These are phyloP conservation scores for Mycena galopus DNA, from an alignment of 768 basidiomycete genomes.

Conservation along the genomic window DNA sequence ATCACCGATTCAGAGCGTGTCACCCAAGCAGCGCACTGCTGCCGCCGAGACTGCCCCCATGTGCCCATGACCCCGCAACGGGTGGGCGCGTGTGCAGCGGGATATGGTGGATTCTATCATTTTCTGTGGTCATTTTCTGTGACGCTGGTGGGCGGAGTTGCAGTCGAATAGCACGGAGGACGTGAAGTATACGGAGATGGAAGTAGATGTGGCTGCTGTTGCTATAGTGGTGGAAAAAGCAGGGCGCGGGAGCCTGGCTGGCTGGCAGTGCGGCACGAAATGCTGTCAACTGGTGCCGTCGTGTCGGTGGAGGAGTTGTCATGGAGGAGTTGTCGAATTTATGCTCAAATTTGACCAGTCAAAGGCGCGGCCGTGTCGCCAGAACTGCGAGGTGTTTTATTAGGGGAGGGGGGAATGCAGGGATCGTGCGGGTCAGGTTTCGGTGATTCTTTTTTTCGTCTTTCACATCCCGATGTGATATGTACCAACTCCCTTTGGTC, in stretches of 20 bases:
- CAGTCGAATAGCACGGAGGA: constrained; percentile 1
- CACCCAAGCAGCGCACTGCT: not conserved
- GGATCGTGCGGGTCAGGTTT: not conserved
- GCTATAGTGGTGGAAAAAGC: not conserved
- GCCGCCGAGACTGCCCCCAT: not conserved
- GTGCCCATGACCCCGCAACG: not conserved
- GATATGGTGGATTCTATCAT: constrained; percentile 2
- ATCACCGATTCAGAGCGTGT: not conserved
- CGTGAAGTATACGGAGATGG: not conserved
- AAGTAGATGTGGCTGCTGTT: not conserved
- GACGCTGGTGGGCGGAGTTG: not conserved
- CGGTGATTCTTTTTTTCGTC: too few relatives aligned
- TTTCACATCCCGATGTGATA: too few relatives aligned
- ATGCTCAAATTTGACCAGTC: not conserved
- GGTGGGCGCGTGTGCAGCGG: not conserved
- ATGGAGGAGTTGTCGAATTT: not conserved
- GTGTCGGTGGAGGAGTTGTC: too few relatives aligned
- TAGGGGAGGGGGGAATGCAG: not conserved
- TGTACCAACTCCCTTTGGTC: too few relatives aligned
- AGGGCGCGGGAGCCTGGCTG: not conserved
- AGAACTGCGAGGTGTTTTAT: not conserved
- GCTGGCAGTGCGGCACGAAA: not conserved
- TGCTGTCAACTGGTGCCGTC: not conserved
- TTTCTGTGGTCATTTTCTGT: too few relatives aligned
- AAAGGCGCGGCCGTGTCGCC: not conserved